These are phyloP conservation scores for Calonectria hongkongensis DNA, from an alignment of 2,329 filamentous ascomycete genomes.

Conservation along the genomic window DNA sequence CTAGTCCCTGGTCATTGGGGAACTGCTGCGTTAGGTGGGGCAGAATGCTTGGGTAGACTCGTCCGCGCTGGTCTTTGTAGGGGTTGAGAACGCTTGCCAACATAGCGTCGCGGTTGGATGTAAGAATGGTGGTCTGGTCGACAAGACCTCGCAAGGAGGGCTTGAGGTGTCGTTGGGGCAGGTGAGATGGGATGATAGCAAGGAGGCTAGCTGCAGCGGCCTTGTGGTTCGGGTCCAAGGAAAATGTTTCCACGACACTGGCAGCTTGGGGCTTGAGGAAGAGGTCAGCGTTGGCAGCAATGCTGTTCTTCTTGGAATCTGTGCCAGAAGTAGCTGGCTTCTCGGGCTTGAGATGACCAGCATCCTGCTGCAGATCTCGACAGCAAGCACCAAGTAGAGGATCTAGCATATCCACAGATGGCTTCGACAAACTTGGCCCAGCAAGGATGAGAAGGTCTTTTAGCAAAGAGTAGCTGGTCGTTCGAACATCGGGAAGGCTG, in stretches of 20 bases:
- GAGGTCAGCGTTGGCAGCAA: conserved; percentile 80
- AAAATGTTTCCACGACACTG: conserved; percentile 56
- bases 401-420: conserved; percentile 77
- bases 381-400: conserved; percentile 81
- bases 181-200: conserved; percentile 74
- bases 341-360: conserved; percentile 67
- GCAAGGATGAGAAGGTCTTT: conserved; percentile 74
- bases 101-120: conserved; percentile 82
- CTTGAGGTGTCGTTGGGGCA: conserved; percentile 81
- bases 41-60: conserved; percentile 83
- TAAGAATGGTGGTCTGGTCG: conserved; percentile 87
- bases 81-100: conserved; percentile 89
- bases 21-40: conserved; percentile 85
- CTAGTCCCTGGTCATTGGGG: conserved; percentile 78
- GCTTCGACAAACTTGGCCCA: conserved; percentile 80
- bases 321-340: conserved; percentile 57
- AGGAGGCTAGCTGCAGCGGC: conserved; percentile 78
- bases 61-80: conserved; percentile 77
- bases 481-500: conserved; percentile 72
- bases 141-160: conserved; percentile 83
- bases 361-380: conserved; percentile 79
- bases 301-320: conserved; percentile 63
- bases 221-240: conserved; percentile 68
- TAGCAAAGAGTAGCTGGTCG: conserved; percentile 76
- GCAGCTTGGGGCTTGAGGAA: conserved; percentile 73